Base-by-base conservation (phyloP, 208 protist genomes). In the Blastocrithidia nonstop region DNA sequence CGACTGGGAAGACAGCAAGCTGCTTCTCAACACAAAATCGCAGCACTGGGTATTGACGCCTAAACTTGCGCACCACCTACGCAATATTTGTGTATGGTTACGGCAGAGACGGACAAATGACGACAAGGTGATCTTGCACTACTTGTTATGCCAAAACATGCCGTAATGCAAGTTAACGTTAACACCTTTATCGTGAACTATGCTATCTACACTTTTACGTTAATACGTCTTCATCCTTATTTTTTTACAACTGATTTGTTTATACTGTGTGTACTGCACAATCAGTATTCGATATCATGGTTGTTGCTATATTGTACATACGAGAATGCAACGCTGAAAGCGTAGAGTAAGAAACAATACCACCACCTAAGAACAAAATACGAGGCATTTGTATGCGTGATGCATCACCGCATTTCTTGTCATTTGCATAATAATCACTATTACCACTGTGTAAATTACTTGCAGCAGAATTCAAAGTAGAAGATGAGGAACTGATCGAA, bases 341-440 rank as follows among this genome's bases (percentile, higher is more conserved):
- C 0, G 69, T 70, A 0, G 72, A 71, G 11, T 86, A 54, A 1
- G 74, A 86, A 15, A 92, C 82, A 9, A 70, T 54, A 39, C 88
- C 82, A 0, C 82, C 82, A 25, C 82, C 82, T 58, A 92, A 86
- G 57, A 92, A 79, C 21, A 92, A 61, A 5, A 92, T 24, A 3
- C 72, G 72, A 2, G 72, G 72, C 6, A 80, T 32, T n/a, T n/a
- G n/a, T n/a, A n/a, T n/a, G n/a, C n/a, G n/a, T n/a, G n/a, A 16
- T 65, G 69, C 19, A 71, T 61, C 15, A 51, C 33, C 29, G 27
- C 27, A 8, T 42, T 21, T 26, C n/a, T 23, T n/a, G 17, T 21
- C 16, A 17, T 3, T 11, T 6, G 9, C 9, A 4, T 20, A 13
- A n/a, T 6, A 15, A 6, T 28, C 15, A 20, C 20, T 17, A 24